Base-by-base conservation (phyloP, 2,329 filamentous ascomycete genomes). In the Exophiala sp. region DNA sequence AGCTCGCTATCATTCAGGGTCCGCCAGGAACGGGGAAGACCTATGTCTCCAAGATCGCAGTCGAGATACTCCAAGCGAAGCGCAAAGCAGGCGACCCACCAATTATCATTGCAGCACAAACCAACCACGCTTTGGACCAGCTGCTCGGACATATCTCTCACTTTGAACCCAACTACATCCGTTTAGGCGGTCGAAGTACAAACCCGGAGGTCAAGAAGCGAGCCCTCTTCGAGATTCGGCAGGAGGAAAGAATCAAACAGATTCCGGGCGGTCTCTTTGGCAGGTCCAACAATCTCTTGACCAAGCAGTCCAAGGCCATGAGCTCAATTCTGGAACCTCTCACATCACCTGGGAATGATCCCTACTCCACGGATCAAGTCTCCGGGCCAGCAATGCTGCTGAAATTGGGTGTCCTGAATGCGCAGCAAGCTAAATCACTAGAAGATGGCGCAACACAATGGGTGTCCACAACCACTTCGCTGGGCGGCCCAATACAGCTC, bases 61-160 rank as follows among this genome's bases (percentile, higher is more conserved):
- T 96, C 8, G 82, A 81, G 43, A 75, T 86, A 1, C 73, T 91
- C 49, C 73, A 89, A 0, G 70, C 76, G 1, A 88, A 87, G 49
- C 77, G 82, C 64, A 66, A 68, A 2, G 63, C 66, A 1, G 74
- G 70, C 0, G 82, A 86, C 53, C 79, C 84, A 7, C 88, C 88
- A 0, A 84, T 96, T 29, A 78, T 96, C 16, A 77, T 96, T 3
- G 81, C 90, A 0, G 90, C 89, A 6, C 90, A 96, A 63, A 96
- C 91, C 0, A 96, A 96, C 55, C 90, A 96, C 69, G 91, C 91
- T 0, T 73, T 96, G 0, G 91, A 96, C 62, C 91, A 96, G 65
- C 75, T 96, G 0, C 74, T 96, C 0, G 72, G 74, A 1, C 82
- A 86, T 50, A 76, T 90, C 12, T 75, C 83, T 1, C 65, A 73